These are phyloP conservation scores for Spongispora temasekensis DNA, from an alignment of 1,284 basidiomycete genomes.

Conservation along the genomic window DNA sequence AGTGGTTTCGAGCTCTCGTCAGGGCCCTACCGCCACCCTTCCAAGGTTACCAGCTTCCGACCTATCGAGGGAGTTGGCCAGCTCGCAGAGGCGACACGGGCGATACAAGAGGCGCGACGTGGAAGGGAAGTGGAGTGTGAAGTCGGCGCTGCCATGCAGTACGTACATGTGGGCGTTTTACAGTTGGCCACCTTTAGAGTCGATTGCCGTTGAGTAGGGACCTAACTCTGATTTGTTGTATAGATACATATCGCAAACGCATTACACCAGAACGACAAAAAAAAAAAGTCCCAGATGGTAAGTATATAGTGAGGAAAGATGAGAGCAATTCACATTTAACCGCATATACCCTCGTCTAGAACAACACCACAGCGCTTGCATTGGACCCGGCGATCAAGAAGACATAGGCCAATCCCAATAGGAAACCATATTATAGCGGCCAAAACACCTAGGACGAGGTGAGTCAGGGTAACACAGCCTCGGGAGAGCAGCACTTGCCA, in stretches of 20 bases:
- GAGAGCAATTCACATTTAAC: slow-evolving; percentile 16
- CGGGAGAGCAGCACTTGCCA: slow-evolving; percentile 46
- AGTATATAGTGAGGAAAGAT: not conserved
- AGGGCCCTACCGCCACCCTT: too few relatives aligned
- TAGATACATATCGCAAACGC: slow-evolving; percentile 19
- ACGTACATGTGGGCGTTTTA: too few relatives aligned
- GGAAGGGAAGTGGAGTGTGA: too few relatives aligned
- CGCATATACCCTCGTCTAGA: slow-evolving; percentile 41
- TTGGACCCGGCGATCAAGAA: slow-evolving; percentile 67
- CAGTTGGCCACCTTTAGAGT: too few relatives aligned
- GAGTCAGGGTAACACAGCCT: not conserved
- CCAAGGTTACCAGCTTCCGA: too few relatives aligned
- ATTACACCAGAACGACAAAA: slow-evolving; percentile 2
- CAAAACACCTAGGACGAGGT: slow-evolving; percentile 53
- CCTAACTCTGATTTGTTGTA: too few relatives aligned
- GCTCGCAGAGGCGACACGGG: too few relatives aligned
- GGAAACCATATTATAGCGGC: slow-evolving; percentile 84
- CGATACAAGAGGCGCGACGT: too few relatives aligned
- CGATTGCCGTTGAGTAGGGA: too few relatives aligned
- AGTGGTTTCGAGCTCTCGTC: too few relatives aligned
- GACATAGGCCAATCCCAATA: slow-evolving; percentile 69
- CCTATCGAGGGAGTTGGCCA: too few relatives aligned
- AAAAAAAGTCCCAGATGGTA: slow-evolving; percentile 3
- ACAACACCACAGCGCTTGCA: slow-evolving; percentile 58
- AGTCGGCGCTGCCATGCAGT: too few relatives aligned